Evolutionary conservation across 2,329 filamentous ascomycete species (phyloP).

Genomic region (Metarhizium guizhouense): DNA sequence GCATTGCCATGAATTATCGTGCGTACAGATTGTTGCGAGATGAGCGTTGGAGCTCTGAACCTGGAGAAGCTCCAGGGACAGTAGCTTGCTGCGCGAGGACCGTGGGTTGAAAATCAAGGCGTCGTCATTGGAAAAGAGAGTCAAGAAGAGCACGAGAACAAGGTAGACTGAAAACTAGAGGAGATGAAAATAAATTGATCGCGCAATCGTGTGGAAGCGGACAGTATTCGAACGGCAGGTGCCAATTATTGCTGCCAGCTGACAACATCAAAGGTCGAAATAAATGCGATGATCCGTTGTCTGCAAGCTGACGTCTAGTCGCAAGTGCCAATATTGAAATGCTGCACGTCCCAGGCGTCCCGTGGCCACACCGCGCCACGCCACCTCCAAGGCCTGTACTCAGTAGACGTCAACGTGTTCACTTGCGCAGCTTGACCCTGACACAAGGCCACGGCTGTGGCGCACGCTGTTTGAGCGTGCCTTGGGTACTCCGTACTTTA

Average conservation of each 20-base stretch:
- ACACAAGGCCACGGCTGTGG: no score
- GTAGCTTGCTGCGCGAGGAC: conserved; percentile 1
- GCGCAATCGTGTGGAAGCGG: neutral
- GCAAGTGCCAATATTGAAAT: no score
- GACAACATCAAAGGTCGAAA: neutral
- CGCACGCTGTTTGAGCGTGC: no score
- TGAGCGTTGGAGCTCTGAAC: neutral
- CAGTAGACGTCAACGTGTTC: no score
- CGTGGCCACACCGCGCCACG: neutral
- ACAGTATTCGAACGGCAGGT: neutral
- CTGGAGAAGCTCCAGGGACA: neutral
- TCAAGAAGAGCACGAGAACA: neutral
- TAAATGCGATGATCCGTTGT: no score
- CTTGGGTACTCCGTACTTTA: no score
- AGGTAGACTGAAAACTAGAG: neutral
- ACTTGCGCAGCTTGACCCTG: no score
- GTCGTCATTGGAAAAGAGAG: neutral
- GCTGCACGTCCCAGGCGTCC: no score
- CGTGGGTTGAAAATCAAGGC: neutral
- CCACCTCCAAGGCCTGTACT: no score
- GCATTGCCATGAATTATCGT: conserved; percentile 7
- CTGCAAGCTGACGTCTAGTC: no score
- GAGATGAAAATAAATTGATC: no score
- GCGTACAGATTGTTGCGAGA: neutral
- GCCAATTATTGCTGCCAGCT: neutral